phyloP scores from a whole-genome alignment of 2,329 filamentous ascomycete species.

The Botrytis pseudocinerea region DNA sequence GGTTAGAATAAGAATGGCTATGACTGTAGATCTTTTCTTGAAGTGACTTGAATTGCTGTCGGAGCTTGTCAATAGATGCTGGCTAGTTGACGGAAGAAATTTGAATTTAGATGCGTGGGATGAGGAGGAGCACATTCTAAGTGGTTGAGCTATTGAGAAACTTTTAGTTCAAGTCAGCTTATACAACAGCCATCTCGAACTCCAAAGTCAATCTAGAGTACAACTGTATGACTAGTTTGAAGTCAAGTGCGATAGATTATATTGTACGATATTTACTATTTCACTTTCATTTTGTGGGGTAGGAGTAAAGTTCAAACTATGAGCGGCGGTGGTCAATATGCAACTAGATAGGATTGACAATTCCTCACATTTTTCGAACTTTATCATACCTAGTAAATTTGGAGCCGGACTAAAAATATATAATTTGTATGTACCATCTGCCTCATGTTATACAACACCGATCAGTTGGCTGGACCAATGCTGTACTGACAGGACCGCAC shows the following conservation, averaged over 20 bases:
- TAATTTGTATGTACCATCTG: no score
- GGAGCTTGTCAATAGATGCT: background rate
- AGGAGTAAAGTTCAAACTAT: background rate
- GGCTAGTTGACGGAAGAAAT: background rate
- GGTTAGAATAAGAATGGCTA: background rate
- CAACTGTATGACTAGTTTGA: background rate
- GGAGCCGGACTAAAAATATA: background rate
- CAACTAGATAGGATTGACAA: background rate
- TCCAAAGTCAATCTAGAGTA: no score
- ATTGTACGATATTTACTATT: background rate
- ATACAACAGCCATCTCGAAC: no score
- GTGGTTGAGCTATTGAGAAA: background rate
- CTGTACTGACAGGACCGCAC: background rate
- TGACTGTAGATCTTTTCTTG: background rate
- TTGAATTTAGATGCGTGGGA: background rate
- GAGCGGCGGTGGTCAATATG: background rate
- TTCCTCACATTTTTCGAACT: no score
- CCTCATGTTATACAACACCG: background rate
- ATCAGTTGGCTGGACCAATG: background rate
- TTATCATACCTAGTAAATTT: background rate
- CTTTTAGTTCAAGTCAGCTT: background rate
- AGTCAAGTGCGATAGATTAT: background rate
- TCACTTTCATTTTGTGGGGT: background rate
- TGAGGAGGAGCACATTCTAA: background rate
- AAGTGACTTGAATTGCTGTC: no score